phyloP scores from a whole-genome alignment of 2,329 filamentous ascomycete species.

The Xylariaceae sp. region DNA sequence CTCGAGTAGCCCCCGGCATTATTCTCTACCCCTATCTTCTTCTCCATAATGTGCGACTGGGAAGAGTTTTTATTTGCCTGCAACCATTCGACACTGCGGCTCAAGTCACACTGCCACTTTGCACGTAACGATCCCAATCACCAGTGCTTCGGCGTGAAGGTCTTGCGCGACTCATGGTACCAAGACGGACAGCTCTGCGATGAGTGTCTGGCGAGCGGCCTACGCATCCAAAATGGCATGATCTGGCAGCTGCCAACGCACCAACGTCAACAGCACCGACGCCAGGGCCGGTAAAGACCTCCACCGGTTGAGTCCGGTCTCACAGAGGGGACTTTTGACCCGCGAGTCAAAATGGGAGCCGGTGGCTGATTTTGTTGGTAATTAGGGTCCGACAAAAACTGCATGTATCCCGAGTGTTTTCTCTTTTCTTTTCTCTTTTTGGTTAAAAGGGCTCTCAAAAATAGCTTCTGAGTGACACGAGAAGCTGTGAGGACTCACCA shows the following conservation, averaged over 20 bases:
- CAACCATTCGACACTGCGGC: conserved; percentile 53
- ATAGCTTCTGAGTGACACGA: too few species aligned
- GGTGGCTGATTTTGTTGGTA: too few species aligned
- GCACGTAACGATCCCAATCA: conserved; percentile 69
- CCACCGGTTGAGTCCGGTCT: too few species aligned
- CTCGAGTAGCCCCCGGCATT: too few species aligned
- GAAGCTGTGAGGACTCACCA: neutral
- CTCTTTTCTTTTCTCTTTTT: too few species aligned
- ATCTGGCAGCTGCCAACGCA: conserved; percentile 13
- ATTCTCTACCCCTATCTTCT: neutral
- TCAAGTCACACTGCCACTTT: conserved; percentile 69
- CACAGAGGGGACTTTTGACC: too few species aligned
- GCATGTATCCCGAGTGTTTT: too few species aligned
- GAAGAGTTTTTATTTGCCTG: conserved; percentile 67
- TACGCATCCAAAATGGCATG: conserved; percentile 19
- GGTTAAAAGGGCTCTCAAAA: too few species aligned
- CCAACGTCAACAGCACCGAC: conserved; percentile 3
- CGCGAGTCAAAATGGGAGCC: too few species aligned
- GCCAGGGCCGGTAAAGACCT: too few species aligned
- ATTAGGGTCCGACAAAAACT: too few species aligned
- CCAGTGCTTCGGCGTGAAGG: conserved; percentile 64
- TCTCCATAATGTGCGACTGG: conserved; percentile 60
- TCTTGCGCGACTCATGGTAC: conserved; percentile 56
- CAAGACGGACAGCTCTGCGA: conserved; percentile 49
- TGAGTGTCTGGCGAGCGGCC: conserved; percentile 33